phyloP scores from a whole-genome alignment of 495 filamentous ascomycete genomes.

The Pyrenula massariospora region DNA sequence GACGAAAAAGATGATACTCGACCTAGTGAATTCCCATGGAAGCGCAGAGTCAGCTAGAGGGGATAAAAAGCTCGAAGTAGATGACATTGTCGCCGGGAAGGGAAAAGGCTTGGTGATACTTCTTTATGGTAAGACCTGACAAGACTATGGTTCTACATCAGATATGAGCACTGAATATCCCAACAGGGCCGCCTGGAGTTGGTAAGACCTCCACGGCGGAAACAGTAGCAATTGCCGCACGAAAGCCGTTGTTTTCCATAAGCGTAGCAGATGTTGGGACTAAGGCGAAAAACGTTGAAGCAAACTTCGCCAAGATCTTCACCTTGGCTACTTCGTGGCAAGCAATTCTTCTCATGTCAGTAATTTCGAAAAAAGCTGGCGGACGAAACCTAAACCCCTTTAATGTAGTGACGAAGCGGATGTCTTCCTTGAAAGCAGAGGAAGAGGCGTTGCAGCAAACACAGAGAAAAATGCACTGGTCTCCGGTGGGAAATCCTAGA shows the following conservation, averaged over 20 bases:
- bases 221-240: conserved; percentile 12
- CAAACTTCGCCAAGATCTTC: conserved; percentile 26
- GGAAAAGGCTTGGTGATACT: conserved; percentile 16
- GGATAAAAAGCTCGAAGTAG: conserved; percentile 1
- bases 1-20: conserved; percentile 8
- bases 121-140: conserved; percentile 9
- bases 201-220: conserved; percentile 28
- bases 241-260: conserved; percentile 18
- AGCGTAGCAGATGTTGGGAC: conserved; percentile 25
- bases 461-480: no score
- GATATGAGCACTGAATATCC: conserved; percentile 9
- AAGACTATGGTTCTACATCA: conserved; percentile 6
- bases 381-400: neutral
- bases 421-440: conserved; percentile 10
- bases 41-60: neutral
- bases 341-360: conserved; percentile 15
- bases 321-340: no score
- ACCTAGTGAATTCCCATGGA: conserved; percentile 7
- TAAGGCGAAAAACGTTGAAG: conserved; percentile 23
- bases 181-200: no score
- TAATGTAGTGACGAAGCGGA: conserved; percentile 10
- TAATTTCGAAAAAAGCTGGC: neutral
- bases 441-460: no score
- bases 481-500: no score
- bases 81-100: conserved; percentile 11